These are phyloP conservation scores for Mesembryanthemum crystallinum DNA, from an alignment of 148 eudicot genomes.

Conservation along the genomic window DNA sequence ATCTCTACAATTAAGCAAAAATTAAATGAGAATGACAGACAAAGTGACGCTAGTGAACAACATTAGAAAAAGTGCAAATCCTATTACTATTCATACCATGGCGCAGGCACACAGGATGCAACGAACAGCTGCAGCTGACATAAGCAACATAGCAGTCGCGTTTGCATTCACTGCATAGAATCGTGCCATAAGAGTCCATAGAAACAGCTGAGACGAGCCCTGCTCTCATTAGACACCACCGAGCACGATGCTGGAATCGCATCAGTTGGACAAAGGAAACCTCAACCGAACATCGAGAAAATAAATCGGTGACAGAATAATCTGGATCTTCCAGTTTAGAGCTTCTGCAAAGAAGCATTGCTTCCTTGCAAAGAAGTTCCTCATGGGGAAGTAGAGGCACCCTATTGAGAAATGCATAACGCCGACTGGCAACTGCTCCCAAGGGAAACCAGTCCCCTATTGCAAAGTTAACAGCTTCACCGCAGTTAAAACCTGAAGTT, in stretches of 20 bases:
- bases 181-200: constrained; percentile 56
- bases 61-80: neutral
- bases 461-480: constrained; percentile 98
- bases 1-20: constrained; percentile 42
- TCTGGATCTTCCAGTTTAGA: constrained; percentile 43
- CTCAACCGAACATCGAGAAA: constrained; percentile 49
- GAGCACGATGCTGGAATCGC: constrained; percentile 81
- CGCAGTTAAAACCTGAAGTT: constrained; percentile 87
- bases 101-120: constrained; percentile 83
- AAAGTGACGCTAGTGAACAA: neutral
- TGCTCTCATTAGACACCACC: constrained; percentile 67
- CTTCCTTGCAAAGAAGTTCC: constrained; percentile 97
- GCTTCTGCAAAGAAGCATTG: constrained; percentile 56
- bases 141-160: constrained; percentile 91
- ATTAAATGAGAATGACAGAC: constrained; percentile 1
- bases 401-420: constrained; percentile 87
- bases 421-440: constrained; percentile 85
- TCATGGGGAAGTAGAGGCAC: constrained; percentile 89
- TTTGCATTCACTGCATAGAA: constrained; percentile 89
- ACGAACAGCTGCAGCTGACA: constrained; percentile 71
- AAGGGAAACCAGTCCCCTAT: constrained; percentile 91
- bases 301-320: constrained; percentile 37
- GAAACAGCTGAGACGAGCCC: constrained; percentile 42
- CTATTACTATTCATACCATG: constrained; percentile 58
- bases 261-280: constrained; percentile 69